Evolutionary conservation across 2,329 filamentous ascomycete genomes (phyloP).

Genomic region (Colletotrichum aenigma): DNA sequence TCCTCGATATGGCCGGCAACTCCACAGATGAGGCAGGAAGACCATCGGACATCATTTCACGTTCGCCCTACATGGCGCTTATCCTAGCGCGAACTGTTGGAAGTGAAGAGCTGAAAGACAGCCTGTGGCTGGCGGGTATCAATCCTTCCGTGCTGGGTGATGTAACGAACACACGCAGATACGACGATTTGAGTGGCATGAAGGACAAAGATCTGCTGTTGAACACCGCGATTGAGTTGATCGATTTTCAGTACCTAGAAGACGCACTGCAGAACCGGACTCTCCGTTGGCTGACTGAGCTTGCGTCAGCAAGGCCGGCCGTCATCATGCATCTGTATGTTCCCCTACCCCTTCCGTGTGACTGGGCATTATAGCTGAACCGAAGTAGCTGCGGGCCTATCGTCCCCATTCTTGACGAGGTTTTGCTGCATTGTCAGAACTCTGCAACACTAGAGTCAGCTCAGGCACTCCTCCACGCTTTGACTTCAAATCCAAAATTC

Average conservation of each 20-base stretch:
- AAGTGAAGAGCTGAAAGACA: conserved; percentile 65
- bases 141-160: conserved; percentile 47
- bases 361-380: conserved; percentile 20
- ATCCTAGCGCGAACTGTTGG: conserved; percentile 61
- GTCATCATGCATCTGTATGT: conserved; percentile 65
- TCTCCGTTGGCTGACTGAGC: conserved; percentile 62
- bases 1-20: conserved; percentile 58
- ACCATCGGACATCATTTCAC: conserved; percentile 24
- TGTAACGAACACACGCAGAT: conserved; percentile 40
- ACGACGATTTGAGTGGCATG: conserved; percentile 50
- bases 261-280: conserved; percentile 65
- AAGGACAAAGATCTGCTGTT: conserved; percentile 67
- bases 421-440: conserved; percentile 68
- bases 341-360: neutral
- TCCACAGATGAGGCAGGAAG: conserved; percentile 21
- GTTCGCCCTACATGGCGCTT: conserved; percentile 64
- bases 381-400: conserved; percentile 57
- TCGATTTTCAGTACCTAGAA: conserved; percentile 70
- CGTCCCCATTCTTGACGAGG: conserved; percentile 62
- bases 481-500: conserved; percentile 60
- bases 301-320: conserved; percentile 57
- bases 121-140: conserved; percentile 64
- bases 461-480: conserved; percentile 61
- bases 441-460: conserved; percentile 63
- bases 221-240: conserved; percentile 65